Evolutionary conservation across 1,284 basidiomycete genomes (phyloP), one percentile per base, ranked within the genome.

Genomic region (Sporisorium reilianum): DNA sequence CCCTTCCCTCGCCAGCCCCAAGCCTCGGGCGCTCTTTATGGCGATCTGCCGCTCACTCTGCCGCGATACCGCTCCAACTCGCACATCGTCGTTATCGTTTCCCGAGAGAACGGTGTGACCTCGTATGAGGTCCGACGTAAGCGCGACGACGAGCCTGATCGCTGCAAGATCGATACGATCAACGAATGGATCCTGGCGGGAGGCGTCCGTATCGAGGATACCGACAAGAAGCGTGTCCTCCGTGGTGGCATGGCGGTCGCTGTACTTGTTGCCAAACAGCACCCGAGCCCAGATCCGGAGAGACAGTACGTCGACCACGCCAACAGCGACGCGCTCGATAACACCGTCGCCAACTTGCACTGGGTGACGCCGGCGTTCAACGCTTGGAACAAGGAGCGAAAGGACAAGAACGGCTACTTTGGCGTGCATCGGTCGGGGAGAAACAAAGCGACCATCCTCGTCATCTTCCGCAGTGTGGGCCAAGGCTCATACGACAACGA

Each of bases 291-390:
- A 8, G 20, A 50, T 11, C 30, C 32, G 7, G 48, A 50, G 5
- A 18, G 30, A 3, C 3, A 25, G 4, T 34, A 7, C 2, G 32
- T 34, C 10, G 48, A 50, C 20, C 48, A 50, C 12, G 48, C 48
- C 14, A 22, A 50, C 12, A 12, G 48, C n/a, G 7, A 50, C 20
- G 5, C 5, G 1, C 32, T 34, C 48, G 23, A 50, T 16, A 6
- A 50, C n/a, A 50, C 48, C 10, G 1, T 4, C 3, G 32, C n/a
- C 10, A 50, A 50, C 11, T 22, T 50, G 30, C 32, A 50, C 12
- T 50, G 48, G 48, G 48, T 50, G 9, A 23, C 10, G 20, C 48
- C 48, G 20, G 18, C 32, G 4, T 50, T 50, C 32, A 50, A 50
- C 14, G 2, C 4, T 1, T 50, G n/a, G 20, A 50, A 50, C 32